phyloP scores from a whole-genome alignment of 2,329 filamentous ascomycete species.

The Colletotrichum tropicicola region DNA sequence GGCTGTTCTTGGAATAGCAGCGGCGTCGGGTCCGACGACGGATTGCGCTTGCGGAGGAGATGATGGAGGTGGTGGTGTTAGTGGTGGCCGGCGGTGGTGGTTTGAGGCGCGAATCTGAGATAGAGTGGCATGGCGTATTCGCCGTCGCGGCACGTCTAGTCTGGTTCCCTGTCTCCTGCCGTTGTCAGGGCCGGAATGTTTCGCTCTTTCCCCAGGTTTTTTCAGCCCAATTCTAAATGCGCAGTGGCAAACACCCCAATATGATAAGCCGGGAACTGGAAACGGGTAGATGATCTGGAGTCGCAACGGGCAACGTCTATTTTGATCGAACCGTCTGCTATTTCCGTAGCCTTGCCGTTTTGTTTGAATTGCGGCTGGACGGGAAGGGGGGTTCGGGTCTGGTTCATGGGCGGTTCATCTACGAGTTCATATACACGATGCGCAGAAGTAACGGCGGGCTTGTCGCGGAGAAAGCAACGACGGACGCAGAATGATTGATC shows the following conservation, averaged over 20 bases:
- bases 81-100: background rate
- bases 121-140: background rate
- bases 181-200: background rate
- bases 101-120: background rate
- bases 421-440: conserved; percentile 10
- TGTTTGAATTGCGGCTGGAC: background rate
- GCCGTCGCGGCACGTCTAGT: background rate
- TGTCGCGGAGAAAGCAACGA: conserved; percentile 1
- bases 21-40: conserved; percentile 17
- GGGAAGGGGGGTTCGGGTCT: no score
- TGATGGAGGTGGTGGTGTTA: background rate
- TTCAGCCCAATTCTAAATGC: background rate
- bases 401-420: no score
- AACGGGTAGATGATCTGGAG: conserved; percentile 3
- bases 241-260: conserved; percentile 15
- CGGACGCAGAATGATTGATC: background rate
- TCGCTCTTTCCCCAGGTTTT: conserved; percentile 17
- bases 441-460: background rate
- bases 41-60: background rate
- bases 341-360: background rate
- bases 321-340: background rate
- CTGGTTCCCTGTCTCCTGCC: no score
- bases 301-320: conserved; percentile 5
- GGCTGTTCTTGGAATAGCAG: conserved; percentile 20
- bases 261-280: conserved; percentile 1